Evolutionary conservation across 805 yeast genomes (phyloP).

Genomic region (Sugiyamaella qingdaonensis): DNA sequence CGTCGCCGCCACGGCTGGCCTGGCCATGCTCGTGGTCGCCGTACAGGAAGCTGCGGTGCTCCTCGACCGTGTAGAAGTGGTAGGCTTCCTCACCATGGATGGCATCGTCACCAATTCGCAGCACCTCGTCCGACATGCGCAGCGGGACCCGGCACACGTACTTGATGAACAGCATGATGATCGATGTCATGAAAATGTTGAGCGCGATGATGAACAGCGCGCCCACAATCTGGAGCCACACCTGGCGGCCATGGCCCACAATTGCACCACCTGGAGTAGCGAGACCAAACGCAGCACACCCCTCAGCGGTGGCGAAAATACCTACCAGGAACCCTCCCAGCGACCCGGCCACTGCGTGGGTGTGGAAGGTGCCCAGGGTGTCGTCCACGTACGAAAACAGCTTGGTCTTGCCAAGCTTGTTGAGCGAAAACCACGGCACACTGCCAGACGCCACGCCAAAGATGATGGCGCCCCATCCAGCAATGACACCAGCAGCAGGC

Average conservation of each 20-base stretch:
- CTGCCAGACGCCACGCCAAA: slow-evolving; percentile 5
- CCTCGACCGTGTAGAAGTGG: slow-evolving; percentile 2
- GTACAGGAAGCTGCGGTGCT: slow-evolving; percentile 4
- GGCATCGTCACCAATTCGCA: slow-evolving; percentile 8
- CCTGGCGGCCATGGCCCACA: slow-evolving; percentile 8
- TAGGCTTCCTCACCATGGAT: slow-evolving; percentile 10
- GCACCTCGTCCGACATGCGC: slow-evolving; percentile 5
- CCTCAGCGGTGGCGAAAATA: slow-evolving; percentile 8
- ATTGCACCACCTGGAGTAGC: slow-evolving; percentile 8
- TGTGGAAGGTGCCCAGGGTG: slow-evolving; percentile 8
- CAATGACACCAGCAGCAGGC: slow-evolving; percentile 15
- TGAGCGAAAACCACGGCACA: slow-evolving; percentile 8
- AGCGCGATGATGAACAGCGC: slow-evolving; percentile 7
- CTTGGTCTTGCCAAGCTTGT: slow-evolving; percentile 4
- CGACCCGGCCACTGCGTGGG: slow-evolving; percentile 6
- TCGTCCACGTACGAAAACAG: slow-evolving; percentile 3
- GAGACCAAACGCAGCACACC: slow-evolving; percentile 3
- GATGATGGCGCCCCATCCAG: slow-evolving; percentile 7
- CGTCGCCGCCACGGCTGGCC: slow-evolving; percentile 1
- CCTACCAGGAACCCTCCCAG: slow-evolving; percentile 7
- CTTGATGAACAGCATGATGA: slow-evolving; percentile 7
- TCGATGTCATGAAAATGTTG: slow-evolving; percentile 5
- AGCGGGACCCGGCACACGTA: slow-evolving; percentile 6
- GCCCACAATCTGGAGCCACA: slow-evolving; percentile 8
- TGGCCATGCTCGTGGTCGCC: slow-evolving; percentile 3